Base-by-base conservation (phyloP, 129 eudicot genomes). In the Gnaphalium uliginosum region DNA sequence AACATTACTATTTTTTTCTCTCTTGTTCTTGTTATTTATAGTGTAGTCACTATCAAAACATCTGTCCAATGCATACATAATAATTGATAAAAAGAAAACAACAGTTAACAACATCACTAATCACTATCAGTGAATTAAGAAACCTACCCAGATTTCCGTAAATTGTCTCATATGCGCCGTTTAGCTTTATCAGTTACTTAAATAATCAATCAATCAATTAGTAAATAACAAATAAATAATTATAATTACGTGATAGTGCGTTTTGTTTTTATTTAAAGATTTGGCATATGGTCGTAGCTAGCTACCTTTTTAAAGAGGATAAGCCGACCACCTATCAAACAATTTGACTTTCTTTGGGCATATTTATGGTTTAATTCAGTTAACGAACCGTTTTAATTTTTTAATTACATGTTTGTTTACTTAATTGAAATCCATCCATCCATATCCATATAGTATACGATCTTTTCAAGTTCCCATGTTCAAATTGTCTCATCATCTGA, bases 151-250 rank as follows among this genome's bases (percentile, higher is more conserved):
- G 54, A 76, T 76, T 66, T 37, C 18, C 39, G 25, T 35, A 65
- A 76, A 21, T 67, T 54, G 80, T 54, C 43, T 53, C 74, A 33
- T 66, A 19, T 75, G 79, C 72, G 79, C 72, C 79, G 79, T 76
- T 66, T 66, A 66, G 39, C 66, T 43, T 50, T 76, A 48, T 30
- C 5, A 19, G 26, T n/a, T 76, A 32, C 35, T 65, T 18, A 75
- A 64, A 29, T 27, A 76, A 51, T 65, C 6, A 15, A 50, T 33
- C 57, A n/a, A n/a, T n/a, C n/a, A n/a, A n/a, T n/a, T n/a, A n/a
- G n/a, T n/a, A n/a, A n/a, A n/a, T n/a, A n/a, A n/a, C n/a, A n/a
- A n/a, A n/a, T n/a, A n/a, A n/a, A n/a, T n/a, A n/a, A n/a, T n/a
- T n/a, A n/a, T 21, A 56, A 23, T 23, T 37, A 43, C 53, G 18